These are phyloP conservation scores for Lanzia echinophila DNA, from an alignment of 2,329 filamentous ascomycete species.

Conservation along the genomic window DNA sequence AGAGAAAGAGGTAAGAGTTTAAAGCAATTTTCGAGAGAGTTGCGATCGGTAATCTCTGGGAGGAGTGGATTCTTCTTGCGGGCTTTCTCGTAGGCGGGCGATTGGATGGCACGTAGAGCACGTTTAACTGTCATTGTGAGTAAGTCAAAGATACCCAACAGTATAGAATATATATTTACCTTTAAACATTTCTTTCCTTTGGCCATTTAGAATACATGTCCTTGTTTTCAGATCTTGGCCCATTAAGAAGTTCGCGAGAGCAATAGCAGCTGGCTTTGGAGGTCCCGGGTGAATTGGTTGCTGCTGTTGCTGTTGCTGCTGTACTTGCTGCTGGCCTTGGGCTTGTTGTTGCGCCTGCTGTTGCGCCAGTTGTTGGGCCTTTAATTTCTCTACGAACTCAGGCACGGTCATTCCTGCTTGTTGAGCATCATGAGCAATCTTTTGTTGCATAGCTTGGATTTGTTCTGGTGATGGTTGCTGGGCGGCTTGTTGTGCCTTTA, in stretches of 20 bases:
- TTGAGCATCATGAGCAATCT: conserved; percentile 74
- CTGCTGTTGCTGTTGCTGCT: conserved; percentile 37
- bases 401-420: conserved; percentile 79
- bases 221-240: conserved; percentile 79
- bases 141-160: conserved; percentile 2
- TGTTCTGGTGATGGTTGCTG: conserved; percentile 65
- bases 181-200: conserved; percentile 97
- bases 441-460: conserved; percentile 74
- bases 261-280: conserved; percentile 81
- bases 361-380: conserved; percentile 44
- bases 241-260: conserved; percentile 81
- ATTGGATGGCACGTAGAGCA: conserved; percentile 82
- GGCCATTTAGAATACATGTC: conserved; percentile 89
- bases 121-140: conserved; percentile 67
- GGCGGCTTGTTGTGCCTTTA: conserved; percentile 49
- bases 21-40: conserved; percentile 86
- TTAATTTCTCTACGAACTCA: conserved; percentile 70
- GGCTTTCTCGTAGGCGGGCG: conserved; percentile 83
- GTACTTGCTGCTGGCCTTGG: conserved; percentile 39
- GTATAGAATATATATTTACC: conserved; percentile 44
- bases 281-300: conserved; percentile 71
- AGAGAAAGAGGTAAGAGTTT: conserved; percentile 93
- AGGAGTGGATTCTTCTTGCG: conserved; percentile 83
- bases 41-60: conserved; percentile 79
- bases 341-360: conserved; percentile 39